Conservation (phyloP, 2,329 filamentous ascomycete genomes). For the Magnaporthiopsis rhizophila region DNA sequence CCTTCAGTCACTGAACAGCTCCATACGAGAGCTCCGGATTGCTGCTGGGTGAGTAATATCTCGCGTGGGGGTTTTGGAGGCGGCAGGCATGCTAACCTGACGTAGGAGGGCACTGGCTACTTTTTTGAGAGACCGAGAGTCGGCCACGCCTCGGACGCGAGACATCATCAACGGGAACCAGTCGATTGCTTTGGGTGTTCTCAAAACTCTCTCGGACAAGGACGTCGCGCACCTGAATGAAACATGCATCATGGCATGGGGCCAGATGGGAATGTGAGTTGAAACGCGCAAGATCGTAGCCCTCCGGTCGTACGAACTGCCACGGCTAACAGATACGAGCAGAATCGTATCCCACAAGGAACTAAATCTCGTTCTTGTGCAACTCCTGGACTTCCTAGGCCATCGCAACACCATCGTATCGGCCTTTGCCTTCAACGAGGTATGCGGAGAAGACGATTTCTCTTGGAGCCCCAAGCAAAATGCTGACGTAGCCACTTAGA, state of each 20-base stretch:
- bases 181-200: constrained; percentile 58
- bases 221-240: constrained; percentile 64
- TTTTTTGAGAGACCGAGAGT: constrained; percentile 49
- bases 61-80: background rate
- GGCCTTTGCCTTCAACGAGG: constrained; percentile 75
- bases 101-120: constrained; percentile 15
- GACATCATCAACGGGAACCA: constrained; percentile 55
- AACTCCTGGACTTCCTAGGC: constrained; percentile 79
- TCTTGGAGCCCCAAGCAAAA: background rate
- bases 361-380: constrained; percentile 75
- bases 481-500: constrained; percentile 18
- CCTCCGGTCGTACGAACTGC: constrained; percentile 9
- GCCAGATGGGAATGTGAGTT: constrained; percentile 64
- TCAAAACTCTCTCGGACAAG: constrained; percentile 65
- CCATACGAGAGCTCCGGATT: constrained; percentile 74
- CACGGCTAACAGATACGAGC: background rate
- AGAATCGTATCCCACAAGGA: constrained; percentile 71
- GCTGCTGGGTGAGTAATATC: constrained; percentile 55
- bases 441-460: constrained; percentile 25
- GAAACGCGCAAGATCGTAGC: background rate
- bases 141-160: constrained; percentile 11
- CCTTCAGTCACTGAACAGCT: constrained; percentile 73
- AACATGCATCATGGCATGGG: constrained; percentile 77
- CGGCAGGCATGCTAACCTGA: background rate
- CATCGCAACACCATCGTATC: constrained; percentile 73